Evolutionary conservation across 2,329 filamentous ascomycete species (phyloP), one percentile per base, ranked within the genome.

Genomic region (Neurospora crassa): DNA sequence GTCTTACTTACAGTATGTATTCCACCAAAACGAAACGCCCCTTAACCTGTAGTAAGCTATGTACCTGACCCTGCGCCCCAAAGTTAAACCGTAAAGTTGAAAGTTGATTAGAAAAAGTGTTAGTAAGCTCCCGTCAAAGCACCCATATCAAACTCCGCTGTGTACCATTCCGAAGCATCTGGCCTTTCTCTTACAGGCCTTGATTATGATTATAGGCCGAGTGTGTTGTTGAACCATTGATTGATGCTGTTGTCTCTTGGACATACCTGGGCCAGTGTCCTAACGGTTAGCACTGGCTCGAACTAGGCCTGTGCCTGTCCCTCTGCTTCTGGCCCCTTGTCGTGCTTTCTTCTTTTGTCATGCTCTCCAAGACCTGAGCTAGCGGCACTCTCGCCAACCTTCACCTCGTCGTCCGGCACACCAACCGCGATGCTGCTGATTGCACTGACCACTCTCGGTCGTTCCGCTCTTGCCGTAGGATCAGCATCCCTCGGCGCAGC

Each of bases 321-420:
- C 69, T 70, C 41, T 42, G 41, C 69, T 41, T 45, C 53, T 37
- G 16, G 29, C 24, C 24, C 53, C 53, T 63, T 63, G 16, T 63
- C 16, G 16, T 63, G 29, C 53, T n/a, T 63, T 63, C 29, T 63
- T 63, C 53, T 29, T 63, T 29, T 69, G 7, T 69, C 68, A 37
- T 67, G 71, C 2, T 67, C 72, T 1, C 70, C 71, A 67, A 82
- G 70, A 0, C 82, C 81, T 0, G 81, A 79, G 75, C 86, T 89
- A 1, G 87, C 86, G 0, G 88, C 88, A 73, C 88, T 90, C 80
- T 90, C 88, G 1, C 88, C 88, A 40, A 90, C 87, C 69, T 83
- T 83, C 63, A 90, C 79, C 76, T 88, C 87, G 67, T 89, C 87
- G 63, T 89, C 88, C 0, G 87, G 84, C 3, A 89, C 87, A 2